Base-by-base conservation (phyloP, 768 basidiomycete genomes). In the Leccinum olivaceopallidum region DNA sequence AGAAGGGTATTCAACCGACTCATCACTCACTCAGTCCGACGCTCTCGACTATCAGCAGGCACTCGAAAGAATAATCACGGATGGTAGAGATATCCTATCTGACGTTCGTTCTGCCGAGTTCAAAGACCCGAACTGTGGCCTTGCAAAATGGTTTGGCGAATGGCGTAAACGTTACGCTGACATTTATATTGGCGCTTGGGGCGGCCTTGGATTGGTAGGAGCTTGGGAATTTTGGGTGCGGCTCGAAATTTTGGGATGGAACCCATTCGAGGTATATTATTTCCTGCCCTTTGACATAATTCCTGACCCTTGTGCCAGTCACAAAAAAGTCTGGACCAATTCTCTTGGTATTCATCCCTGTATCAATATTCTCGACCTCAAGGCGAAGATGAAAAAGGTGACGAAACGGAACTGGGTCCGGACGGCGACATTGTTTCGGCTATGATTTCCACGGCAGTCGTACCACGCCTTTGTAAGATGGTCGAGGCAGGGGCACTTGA, bases 151-250 rank as follows among this genome's bases (percentile, higher is more conserved):
- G 75, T 88, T 88, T 57, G 81, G 79, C 2, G 80, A 78, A 60
- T 98, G 95, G 95, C 79, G 94, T 56, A 79, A 83, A 61, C 81
- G 79, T 62, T 94, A 89, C 65, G 79, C 79, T 6, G 95, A 98
- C 63, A 93, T 83, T 60, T 98, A 96, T 75, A 77, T 81, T 3
- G 87, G 90, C 42, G 95, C 95, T 5, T 98, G 92, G 80, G 95
- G 95, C 52, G 92, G 94, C 5, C 77, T 95, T 57, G 93, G 89
- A 1, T 81, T 94, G 48, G 86, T 95, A 2, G 87, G 87, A 54
- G 91, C 92, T 53, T 96, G 94, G 94, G 94, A 95, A 73, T 96
- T 95, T 72, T 95, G 93, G 92, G 85, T 85, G n/a, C 80, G 94
- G 58, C 77, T 94, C 59, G 95, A 98, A 76, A 81, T 88, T 63